A percentile compares a stretch with the other conserved stretches of the same genome.
These are phyloP conservation scores for Oehlia diaphana DNA, from an alignment of 192 early-diverging fungal genomes.

Conservation along the genomic window DNA sequence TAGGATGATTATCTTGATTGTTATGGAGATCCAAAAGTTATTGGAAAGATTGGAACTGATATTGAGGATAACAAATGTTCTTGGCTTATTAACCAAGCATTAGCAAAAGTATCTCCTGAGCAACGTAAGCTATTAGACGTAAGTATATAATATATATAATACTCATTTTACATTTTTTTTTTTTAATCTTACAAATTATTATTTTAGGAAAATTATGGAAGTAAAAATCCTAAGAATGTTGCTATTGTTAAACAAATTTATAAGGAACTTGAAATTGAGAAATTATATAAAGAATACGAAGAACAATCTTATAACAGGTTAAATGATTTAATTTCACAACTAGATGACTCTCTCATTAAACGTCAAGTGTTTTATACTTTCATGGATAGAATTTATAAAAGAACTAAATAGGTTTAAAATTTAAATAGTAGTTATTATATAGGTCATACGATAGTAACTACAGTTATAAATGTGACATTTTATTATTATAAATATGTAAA, in stretches of 20 bases:
- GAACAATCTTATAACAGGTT: conserved; percentile 77
- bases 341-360: conserved; percentile 81
- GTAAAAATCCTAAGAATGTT: conserved; percentile 76
- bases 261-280: conserved; percentile 75
- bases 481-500: no score
- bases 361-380: conserved; percentile 86
- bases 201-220: conserved; percentile 86
- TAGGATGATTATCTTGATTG: conserved; percentile 97
- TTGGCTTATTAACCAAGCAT: conserved; percentile 95
- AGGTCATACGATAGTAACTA: no score
- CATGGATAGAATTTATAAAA: conserved; percentile 96
- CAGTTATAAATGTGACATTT: no score
- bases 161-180: neutral
- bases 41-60: conserved; percentile 99
- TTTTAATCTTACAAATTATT: neutral
- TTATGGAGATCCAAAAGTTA: conserved; percentile 84
- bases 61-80: conserved; percentile 99
- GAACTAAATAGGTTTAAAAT: conserved; percentile 74
- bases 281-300: conserved; percentile 86
- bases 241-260: conserved; percentile 83
- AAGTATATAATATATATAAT: conserved; percentile 21
- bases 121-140: conserved; percentile 84
- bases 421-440: no score
- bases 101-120: conserved; percentile 71
- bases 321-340: conserved; percentile 71